Base-by-base conservation (phyloP, 2,329 filamentous ascomycete species). In the Alternaria sp. region DNA sequence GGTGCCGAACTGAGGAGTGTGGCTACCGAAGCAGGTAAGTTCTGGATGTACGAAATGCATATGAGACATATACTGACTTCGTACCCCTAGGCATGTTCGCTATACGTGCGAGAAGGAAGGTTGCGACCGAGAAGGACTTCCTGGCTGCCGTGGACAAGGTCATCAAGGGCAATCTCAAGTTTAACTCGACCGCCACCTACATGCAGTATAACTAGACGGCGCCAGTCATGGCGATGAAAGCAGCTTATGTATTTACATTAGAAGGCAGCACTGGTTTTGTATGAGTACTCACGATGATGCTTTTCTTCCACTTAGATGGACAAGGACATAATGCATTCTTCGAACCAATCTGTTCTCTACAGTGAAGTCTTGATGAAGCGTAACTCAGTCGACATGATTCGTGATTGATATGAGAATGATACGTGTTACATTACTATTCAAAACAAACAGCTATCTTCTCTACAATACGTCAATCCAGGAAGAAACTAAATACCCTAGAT, bases 101-200 rank as follows among this genome's bases (percentile, higher is more conserved):
- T 64, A 97, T 99, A 70, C 89, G 96, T 50, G 93, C 93, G 40
- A 86, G 96, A 80, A 90, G 96, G 83, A 99, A 99, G 91, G 93
- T 99, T 15, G 96, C 96, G 0, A 95, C 94, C 1, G 96, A 99
- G 86, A 98, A 99, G 88, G 96, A 99, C 83, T 99, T 99, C 83
- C 84, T 99, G 73, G 94, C 93, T 61, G 95, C 96, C 3, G 96
- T 99, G 65, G 96, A 99, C 86, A 99, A 99, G 89, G 96, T 99
- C 68, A 98, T 98, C 85, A 97, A 97, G 88, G 94, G 92, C 74
- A 97, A 98, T 83, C 86, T 97, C 80, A 99, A 99, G 89, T 99
- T 99, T 87, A 98, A 97, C 88, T 96, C 92, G 62, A 99, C 96
- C 63, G 95, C 96, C 53, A 93, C 92, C 67, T 99, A 99, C 85